Evolutionary conservation across 495 filamentous ascomycete species (phyloP), one percentile per base, ranked within the genome.

Genomic region (Patellaria atrata): DNA sequence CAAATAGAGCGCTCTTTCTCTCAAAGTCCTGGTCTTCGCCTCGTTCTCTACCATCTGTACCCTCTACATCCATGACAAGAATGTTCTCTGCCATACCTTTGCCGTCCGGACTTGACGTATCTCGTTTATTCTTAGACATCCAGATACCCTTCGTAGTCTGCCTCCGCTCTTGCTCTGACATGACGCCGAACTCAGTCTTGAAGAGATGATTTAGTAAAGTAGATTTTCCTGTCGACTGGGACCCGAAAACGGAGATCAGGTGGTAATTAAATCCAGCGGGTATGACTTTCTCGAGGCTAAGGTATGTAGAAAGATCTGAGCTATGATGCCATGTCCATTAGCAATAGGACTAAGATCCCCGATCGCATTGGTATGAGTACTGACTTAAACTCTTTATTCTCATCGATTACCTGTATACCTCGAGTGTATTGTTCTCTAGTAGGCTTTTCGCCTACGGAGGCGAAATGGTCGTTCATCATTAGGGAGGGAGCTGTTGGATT

Each of bases 71-170:
- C 89, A 97, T 97, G 44, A 97, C 87, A 41, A 97, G 61, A 50
- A 97, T 94, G 53, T 97, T 97, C 37, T 91, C 82, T 46, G 84
- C 86, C 87, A 94, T 94, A 30, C 52, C 53, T 19, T 52, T 52
- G 1, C 51, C 44, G 18, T 41, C 48, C 11, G 50, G 54, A 31
- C 44, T 35, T 39, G 40, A 39, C 33, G 53, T 41, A 43, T 64
- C 59, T 45, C 63, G 73, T 61, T 89, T 85, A 52, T 94, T 94
- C 57, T 92, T 92, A 37, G 85, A 91, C 75, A 97, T 74, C 89
- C 89, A 97, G 54, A 96, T 97, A 47, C 89, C 89, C 64, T 96
- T 97, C 24, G 89, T 97, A 0, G 89, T 97, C 64, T 97, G 89
- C 44, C 81, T 73, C 34, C 89, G 73, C 48, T 92, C 82, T 39